Evolutionary conservation across 768 basidiomycete species (phyloP).

Genomic region (Pseudohyphozyma bogoriensis): DNA sequence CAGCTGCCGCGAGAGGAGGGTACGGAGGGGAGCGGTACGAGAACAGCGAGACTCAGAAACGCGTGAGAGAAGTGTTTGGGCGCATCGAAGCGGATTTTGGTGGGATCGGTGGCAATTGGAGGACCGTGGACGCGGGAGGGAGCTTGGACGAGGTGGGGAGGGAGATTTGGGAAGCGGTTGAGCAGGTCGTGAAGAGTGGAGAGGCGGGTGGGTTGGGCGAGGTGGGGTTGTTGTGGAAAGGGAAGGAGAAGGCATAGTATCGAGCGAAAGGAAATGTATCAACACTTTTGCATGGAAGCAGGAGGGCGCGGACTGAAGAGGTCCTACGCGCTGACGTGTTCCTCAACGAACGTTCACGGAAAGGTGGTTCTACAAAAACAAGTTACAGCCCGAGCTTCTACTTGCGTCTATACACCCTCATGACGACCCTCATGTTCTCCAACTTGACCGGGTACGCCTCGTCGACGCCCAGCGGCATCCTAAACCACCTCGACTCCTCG

Average conservation of each 20-base stretch:
- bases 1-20: constrained; percentile 49
- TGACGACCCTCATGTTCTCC: constrained; percentile 27
- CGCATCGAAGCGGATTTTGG: constrained; percentile 7
- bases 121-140: constrained; percentile 13
- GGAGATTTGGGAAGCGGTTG: background rate
- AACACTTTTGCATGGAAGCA: too few species aligned
- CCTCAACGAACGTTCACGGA: too few species aligned
- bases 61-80: constrained; percentile 6
- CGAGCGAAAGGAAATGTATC: too few species aligned
- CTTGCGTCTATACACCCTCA: constrained; percentile 23
- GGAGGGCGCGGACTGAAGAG: too few species aligned
- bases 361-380: too few species aligned
- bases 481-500: constrained; percentile 26
- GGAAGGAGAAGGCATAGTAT: too few species aligned
- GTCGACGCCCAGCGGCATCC: constrained; percentile 13
- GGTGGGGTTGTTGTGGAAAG: constrained; percentile 15
- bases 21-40: constrained; percentile 40
- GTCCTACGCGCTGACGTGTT: too few species aligned
- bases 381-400: too few species aligned
- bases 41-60: constrained; percentile 46
- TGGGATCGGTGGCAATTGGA: constrained; percentile 12
- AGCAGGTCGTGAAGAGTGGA: background rate
- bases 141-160: constrained; percentile 7
- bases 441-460: constrained; percentile 28
- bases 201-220: background rate